Evolutionary conservation across 495 filamentous ascomycete species (phyloP).

Genomic region (Hamigera avellanea): DNA sequence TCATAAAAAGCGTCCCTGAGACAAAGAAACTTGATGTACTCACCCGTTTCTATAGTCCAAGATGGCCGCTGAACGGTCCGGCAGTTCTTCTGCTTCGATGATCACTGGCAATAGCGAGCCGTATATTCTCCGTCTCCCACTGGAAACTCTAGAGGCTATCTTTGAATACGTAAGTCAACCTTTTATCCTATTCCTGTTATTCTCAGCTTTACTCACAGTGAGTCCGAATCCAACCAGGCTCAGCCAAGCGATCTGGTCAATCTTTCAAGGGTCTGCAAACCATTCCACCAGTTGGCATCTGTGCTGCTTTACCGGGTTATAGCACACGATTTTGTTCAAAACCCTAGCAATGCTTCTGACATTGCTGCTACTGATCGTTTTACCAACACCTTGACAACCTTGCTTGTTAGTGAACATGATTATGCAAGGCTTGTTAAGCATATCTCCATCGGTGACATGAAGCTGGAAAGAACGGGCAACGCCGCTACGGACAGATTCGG

Average conservation of each 20-base stretch:
- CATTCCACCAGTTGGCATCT: constrained; percentile 44
- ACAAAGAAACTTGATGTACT: too few species aligned
- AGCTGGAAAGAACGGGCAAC: too few species aligned
- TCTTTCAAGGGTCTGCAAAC: constrained; percentile 40
- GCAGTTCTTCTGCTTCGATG: too few species aligned
- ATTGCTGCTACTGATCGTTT: constrained; percentile 30
- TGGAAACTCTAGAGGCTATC: constrained; percentile 40
- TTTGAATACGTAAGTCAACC: constrained; percentile 32
- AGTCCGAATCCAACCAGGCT: constrained; percentile 4
- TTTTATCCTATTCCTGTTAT: background rate
- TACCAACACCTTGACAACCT: constrained; percentile 44
- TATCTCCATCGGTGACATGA: too few species aligned
- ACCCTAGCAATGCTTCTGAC: constrained; percentile 14
- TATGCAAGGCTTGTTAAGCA: constrained; percentile 44
- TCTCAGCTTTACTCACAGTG: background rate
- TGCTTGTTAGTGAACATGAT: constrained; percentile 47
- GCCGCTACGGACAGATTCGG: too few species aligned
- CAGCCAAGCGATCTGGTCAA: constrained; percentile 33
- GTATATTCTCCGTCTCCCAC: constrained; percentile 30
- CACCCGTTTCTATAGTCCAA: too few species aligned
- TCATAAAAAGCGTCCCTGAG: too few species aligned
- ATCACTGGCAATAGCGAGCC: too few species aligned
- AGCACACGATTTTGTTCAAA: constrained; percentile 40
- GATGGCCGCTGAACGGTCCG: too few species aligned
- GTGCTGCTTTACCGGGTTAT: constrained; percentile 47